Evolutionary conservation across 163 green algal genomes (phyloP).

Genomic region (Chlorella variabilis): DNA sequence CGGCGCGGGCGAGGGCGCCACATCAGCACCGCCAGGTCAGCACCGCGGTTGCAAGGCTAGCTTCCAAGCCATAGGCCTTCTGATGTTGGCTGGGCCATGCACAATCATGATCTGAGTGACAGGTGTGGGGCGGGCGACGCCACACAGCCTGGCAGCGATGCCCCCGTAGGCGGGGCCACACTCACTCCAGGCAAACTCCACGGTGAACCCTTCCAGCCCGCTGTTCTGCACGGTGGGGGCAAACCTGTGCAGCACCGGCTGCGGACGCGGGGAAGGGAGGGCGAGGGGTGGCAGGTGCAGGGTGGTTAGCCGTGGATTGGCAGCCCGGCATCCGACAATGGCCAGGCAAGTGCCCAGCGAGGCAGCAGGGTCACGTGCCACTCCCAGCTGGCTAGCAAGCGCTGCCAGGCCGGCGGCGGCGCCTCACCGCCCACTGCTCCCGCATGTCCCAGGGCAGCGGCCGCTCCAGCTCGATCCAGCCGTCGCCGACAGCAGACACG

Average conservation of each 20-base stretch:
- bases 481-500: slow-evolving; percentile 12
- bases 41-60: no score
- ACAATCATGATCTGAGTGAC: no score
- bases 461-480: slow-evolving; percentile 37
- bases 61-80: no score
- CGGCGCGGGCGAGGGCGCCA: background rate
- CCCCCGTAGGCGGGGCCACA: background rate
- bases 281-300: background rate
- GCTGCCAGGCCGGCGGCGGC: background rate
- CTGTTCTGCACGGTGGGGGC: slow-evolving; percentile 31
- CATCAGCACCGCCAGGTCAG: no score
- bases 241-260: slow-evolving; percentile 27
- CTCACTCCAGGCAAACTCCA: slow-evolving; percentile 32
- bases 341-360: background rate
- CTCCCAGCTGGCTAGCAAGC: background rate
- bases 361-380: no score
- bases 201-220: slow-evolving; percentile 25
- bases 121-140: no score
- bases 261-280: background rate
- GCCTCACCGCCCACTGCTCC: background rate
- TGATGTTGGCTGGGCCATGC: no score
- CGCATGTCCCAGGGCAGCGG: slow-evolving; percentile 24
- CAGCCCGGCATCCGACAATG: background rate
- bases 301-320: background rate
- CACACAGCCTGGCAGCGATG: no score